Evolutionary conservation across 805 yeast genomes (phyloP).

Genomic region (Ogataea glucozyma): DNA sequence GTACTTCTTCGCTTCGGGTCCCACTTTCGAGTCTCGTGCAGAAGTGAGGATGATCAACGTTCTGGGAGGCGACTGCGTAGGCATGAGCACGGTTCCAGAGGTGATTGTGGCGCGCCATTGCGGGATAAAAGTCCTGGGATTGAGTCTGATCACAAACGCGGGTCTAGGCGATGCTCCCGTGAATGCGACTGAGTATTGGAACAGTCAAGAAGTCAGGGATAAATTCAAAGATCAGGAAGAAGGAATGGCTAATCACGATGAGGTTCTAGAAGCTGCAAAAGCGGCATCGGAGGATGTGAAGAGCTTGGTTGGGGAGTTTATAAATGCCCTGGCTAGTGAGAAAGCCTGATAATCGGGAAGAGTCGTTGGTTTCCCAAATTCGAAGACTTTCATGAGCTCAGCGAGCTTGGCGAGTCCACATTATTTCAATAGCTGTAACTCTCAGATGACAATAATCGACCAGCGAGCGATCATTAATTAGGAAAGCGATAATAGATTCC

Average conservation of each 20-base stretch:
- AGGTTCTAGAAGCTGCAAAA: slow-evolving; percentile 80
- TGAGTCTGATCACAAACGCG: slow-evolving; percentile 83
- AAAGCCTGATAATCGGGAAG: too few species aligned
- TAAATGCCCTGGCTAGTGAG: slow-evolving; percentile 36
- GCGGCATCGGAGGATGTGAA: slow-evolving; percentile 83
- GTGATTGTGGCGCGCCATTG: slow-evolving; percentile 89
- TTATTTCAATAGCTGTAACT: too few species aligned
- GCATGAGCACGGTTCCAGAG: slow-evolving; percentile 98
- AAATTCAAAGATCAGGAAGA: slow-evolving; percentile 47
- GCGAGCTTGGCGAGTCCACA: too few species aligned
- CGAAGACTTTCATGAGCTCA: too few species aligned
- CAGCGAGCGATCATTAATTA: too few species aligned
- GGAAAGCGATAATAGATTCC: too few species aligned
- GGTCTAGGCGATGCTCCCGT: slow-evolving; percentile 73
- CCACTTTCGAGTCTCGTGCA: slow-evolving; percentile 90
- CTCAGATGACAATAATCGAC: too few species aligned
- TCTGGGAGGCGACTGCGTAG: slow-evolving; percentile 91
- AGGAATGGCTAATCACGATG: slow-evolving; percentile 90
- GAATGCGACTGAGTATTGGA: slow-evolving; percentile 53
- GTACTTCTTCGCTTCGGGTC: slow-evolving; percentile 85
- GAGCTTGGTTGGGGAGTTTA: slow-evolving; percentile 60
- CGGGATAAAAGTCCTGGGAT: slow-evolving; percentile 78
- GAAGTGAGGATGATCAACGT: slow-evolving; percentile 74
- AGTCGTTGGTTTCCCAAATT: too few species aligned
- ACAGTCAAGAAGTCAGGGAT: slow-evolving; percentile 16